Percentiles rank a stretch among this genome's conserved stretches.
Conservation (phyloP, 345 rosid genomes). For the Eucalyptus viminalis region DNA sequence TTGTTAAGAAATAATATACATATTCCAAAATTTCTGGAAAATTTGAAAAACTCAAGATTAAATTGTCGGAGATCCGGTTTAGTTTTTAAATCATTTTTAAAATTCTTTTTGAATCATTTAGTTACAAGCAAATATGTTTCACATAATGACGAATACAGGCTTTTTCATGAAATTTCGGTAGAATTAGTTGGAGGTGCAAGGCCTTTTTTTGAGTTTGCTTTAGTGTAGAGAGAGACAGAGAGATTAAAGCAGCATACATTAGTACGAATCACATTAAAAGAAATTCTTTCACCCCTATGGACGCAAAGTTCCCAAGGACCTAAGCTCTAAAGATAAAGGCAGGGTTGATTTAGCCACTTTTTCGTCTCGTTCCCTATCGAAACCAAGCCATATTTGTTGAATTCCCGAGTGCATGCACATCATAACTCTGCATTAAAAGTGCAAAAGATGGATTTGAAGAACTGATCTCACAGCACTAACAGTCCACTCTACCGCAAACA, state of each 20-base stretch:
- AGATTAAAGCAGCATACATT: background rate
- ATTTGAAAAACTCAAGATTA: background rate
- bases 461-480: background rate
- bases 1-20: background rate
- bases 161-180: background rate
- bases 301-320: background rate
- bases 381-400: background rate
- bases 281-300: background rate
- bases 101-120: background rate
- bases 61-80: background rate
- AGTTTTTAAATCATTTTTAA: background rate
- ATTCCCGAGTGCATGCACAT: background rate
- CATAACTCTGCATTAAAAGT: background rate
- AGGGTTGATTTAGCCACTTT: background rate
- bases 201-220: background rate
- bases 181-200: background rate
- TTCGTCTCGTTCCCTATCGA: background rate
- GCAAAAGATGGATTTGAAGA: background rate
- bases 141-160: background rate
- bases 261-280: background rate
- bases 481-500: background rate
- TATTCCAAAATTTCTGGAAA: background rate
- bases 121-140: background rate
- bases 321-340: background rate
- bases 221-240: background rate